Percentiles rank a stretch among this genome's conserved stretches.
Conservation (phyloP, 208 protist genomes). For the Trypanosoma lewisi region DNA sequence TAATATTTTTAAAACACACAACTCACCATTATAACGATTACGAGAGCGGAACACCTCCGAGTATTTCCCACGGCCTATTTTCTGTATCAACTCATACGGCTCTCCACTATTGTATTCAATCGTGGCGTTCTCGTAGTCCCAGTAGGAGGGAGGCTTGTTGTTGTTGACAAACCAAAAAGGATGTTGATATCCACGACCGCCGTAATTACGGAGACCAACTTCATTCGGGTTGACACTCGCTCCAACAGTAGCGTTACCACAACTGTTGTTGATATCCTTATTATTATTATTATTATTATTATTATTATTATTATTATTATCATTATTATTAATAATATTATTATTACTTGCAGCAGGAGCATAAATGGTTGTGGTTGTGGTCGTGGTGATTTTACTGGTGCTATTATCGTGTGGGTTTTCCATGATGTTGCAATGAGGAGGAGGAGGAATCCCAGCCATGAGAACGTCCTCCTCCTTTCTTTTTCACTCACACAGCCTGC, state of each 20-base stretch:
- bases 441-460: not conserved
- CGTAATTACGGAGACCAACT: not conserved
- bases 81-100: constrained; percentile 95
- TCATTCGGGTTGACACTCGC: not conserved
- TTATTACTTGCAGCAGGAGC: no score
- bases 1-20: constrained; percentile 98
- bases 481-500: not conserved
- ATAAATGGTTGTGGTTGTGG: no score
- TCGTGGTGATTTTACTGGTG: no score
- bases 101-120: constrained; percentile 88
- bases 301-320: not conserved
- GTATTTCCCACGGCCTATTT: constrained; percentile 98
- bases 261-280: not conserved
- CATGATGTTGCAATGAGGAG: no score
- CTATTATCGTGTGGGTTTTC: no score
- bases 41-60: constrained; percentile 98
- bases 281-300: not conserved
- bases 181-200: constrained; percentile 28
- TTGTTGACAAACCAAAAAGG: constrained; percentile 80
- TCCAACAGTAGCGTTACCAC: not conserved
- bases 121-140: constrained; percentile 89
- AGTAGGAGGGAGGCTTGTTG: constrained; percentile 87
- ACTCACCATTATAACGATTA: constrained; percentile 83
- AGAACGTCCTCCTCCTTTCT: not conserved
- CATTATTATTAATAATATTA: no score